phyloP scores from a whole-genome alignment of 2,329 filamentous ascomycete genomes.

The Lecanicillium sp. region DNA sequence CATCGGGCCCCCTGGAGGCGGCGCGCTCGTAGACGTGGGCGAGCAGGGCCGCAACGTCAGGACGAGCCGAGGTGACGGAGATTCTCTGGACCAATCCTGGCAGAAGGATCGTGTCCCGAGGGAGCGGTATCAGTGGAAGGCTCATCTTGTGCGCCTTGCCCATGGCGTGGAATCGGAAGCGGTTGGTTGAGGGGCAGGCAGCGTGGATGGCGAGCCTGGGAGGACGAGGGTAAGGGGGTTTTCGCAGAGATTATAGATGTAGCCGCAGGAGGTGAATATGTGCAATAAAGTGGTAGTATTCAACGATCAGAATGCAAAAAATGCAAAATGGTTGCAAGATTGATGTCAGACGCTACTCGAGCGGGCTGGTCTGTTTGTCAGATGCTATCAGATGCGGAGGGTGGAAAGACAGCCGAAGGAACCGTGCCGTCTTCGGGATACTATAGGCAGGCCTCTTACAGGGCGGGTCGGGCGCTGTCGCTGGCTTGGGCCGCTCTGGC shows the following conservation, averaged over 20 bases:
- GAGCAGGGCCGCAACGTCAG: constrained; percentile 83
- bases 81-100: constrained; percentile 83
- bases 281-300: background rate
- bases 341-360: constrained; percentile 6
- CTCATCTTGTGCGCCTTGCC: constrained; percentile 37
- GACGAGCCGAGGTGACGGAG: constrained; percentile 68
- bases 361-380: background rate
- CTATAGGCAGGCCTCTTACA: background rate
- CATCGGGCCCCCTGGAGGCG: constrained; percentile 58
- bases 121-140: constrained; percentile 76
- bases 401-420: background rate
- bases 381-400: constrained; percentile 1
- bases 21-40: constrained; percentile 77
- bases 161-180: constrained; percentile 24
- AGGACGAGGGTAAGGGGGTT: background rate
- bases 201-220: constrained; percentile 1
- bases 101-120: constrained; percentile 73
- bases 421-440: background rate
- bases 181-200: constrained; percentile 6
- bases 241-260: background rate
- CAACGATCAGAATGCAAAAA: background rate
- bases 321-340: background rate
- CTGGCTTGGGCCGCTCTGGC: background rate
- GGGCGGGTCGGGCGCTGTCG: background rate
- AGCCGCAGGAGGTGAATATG: background rate